Percentiles rank a stretch among this genome's conserved stretches.
phyloP scores from a whole-genome alignment of 495 filamentous ascomycete genomes.

The Aspergillus egyptiacus region DNA sequence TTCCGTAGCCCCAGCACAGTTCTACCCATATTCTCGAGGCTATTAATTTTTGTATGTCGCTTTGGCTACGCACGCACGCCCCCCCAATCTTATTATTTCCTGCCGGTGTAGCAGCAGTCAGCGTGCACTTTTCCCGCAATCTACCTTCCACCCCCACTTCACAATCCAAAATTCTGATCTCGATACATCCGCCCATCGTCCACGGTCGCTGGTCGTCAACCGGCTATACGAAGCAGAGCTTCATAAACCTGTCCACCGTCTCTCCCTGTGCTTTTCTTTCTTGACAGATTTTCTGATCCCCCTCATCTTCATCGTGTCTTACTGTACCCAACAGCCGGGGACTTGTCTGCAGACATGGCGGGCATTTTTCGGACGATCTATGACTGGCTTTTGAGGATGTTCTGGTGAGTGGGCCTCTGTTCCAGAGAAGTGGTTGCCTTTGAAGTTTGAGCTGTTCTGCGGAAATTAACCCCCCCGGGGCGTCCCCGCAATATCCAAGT shows the following conservation, averaged over 20 bases:
- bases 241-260: constrained; percentile 1
- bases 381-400: constrained; percentile 96
- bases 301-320: background rate
- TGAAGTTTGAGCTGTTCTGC: constrained; percentile 13
- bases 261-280: background rate
- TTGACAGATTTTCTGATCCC: background rate
- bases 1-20: constrained; percentile 4
- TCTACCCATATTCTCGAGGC: constrained; percentile 7
- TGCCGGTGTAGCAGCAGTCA: constrained; percentile 12
- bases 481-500: constrained; percentile 34
- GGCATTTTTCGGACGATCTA: constrained; percentile 90
- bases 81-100: constrained; percentile 14
- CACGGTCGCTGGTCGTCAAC: constrained; percentile 6
- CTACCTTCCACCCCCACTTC: constrained; percentile 16
- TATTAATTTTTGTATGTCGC: constrained; percentile 12
- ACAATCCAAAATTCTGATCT: constrained; percentile 18
- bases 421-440: constrained; percentile 20
- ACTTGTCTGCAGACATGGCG: constrained; percentile 51
- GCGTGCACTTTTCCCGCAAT: constrained; percentile 13
- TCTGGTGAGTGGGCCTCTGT: constrained; percentile 73
- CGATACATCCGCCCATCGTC: constrained; percentile 19
- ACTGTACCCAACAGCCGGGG: background rate
- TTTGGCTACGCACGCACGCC: constrained; percentile 17
- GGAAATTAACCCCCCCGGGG: constrained; percentile 26
- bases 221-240: constrained; percentile 5